These are phyloP conservation scores for Ustilago shanxiensis DNA, from an alignment of 1,284 basidiomycete genomes.

Conservation along the genomic window DNA sequence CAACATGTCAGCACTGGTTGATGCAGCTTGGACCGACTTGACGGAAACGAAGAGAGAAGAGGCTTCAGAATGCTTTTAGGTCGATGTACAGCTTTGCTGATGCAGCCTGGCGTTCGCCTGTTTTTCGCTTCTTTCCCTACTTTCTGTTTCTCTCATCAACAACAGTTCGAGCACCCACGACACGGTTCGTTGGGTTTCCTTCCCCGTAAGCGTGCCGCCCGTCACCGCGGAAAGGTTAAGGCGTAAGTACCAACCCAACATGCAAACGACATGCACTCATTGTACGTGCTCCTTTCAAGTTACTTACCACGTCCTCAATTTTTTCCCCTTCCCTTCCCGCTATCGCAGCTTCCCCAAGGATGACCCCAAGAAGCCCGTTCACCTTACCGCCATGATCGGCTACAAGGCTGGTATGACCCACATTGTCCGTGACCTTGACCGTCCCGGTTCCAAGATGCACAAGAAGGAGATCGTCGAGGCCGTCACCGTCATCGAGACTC, in stretches of 20 bases:
- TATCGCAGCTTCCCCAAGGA: slow-evolving; percentile 76
- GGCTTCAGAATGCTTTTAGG: slow-evolving; percentile 51
- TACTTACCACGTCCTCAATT: not conserved
- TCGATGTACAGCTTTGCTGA: slow-evolving; percentile 63
- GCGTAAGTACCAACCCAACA: slow-evolving; percentile 40
- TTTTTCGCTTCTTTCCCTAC: slow-evolving; percentile 48
- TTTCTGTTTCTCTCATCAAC: slow-evolving; percentile 24
- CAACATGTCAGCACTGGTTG: not conserved
- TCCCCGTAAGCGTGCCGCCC: slow-evolving; percentile 70
- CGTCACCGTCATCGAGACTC: slow-evolving; percentile 95
- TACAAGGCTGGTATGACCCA: slow-evolving; percentile 99
- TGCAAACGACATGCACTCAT: not conserved
- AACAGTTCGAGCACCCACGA: slow-evolving; percentile 69
- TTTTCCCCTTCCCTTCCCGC: not conserved
- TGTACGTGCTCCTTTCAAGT: not conserved
- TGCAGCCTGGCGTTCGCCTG: slow-evolving; percentile 57
- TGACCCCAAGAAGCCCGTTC: slow-evolving; percentile 99
- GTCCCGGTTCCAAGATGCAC: slow-evolving; percentile 82
- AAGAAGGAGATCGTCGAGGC: slow-evolving; percentile 95
- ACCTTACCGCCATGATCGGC: slow-evolving; percentile 97
- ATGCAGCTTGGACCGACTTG: slow-evolving; percentile 11
- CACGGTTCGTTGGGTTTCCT: slow-evolving; percentile 70
- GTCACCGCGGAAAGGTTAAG: slow-evolving; percentile 69
- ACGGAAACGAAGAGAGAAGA: slow-evolving; percentile 35
- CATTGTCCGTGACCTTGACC: slow-evolving; percentile 98